A percentile compares a stretch with the other conserved stretches of the same genome.
Conservation (phyloP, 176 grass and related monocot genomes). For the Aegilops sharonensis region DNA sequence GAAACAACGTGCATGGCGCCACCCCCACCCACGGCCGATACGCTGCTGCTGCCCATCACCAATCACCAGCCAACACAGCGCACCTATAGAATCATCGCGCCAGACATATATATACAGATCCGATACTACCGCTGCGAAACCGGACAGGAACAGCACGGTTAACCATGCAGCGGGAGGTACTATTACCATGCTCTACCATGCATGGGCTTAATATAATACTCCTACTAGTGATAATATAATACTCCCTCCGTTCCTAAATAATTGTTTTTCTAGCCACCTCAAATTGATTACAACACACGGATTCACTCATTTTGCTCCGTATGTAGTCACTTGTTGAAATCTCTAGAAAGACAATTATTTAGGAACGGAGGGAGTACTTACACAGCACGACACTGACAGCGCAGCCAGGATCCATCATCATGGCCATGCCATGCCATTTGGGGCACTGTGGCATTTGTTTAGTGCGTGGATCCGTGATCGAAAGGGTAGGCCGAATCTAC, state of each 20-base stretch:
- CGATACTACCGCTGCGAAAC: neutral
- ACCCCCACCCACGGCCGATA: neutral
- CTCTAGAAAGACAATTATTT: too few relatives aligned
- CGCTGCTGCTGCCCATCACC: too few relatives aligned
- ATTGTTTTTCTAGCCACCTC: too few relatives aligned
- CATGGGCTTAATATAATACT: conserved; percentile 6
- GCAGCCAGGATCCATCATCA: conserved; percentile 23
- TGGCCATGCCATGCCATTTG: conserved; percentile 32
- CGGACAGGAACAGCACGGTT: neutral
- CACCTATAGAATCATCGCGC: neutral
- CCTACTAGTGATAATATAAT: neutral
- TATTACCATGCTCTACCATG: neutral
- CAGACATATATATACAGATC: neutral
- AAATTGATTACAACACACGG: too few relatives aligned
- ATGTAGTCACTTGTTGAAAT: too few relatives aligned
- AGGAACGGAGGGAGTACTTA: too few relatives aligned
- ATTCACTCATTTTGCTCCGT: too few relatives aligned
- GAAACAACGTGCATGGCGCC: conserved; percentile 47
- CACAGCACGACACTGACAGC: conserved; percentile 5
- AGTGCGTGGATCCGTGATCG: neutral
- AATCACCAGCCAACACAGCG: conserved; percentile 3
- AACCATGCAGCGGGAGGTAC: neutral
- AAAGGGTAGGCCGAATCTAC: conserved; percentile 17
- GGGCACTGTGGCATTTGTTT: conserved; percentile 19
- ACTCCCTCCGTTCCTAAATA: too few relatives aligned